phyloP scores from a whole-genome alignment of 129 eudicot species.

The Pulicaria dysenterica region DNA sequence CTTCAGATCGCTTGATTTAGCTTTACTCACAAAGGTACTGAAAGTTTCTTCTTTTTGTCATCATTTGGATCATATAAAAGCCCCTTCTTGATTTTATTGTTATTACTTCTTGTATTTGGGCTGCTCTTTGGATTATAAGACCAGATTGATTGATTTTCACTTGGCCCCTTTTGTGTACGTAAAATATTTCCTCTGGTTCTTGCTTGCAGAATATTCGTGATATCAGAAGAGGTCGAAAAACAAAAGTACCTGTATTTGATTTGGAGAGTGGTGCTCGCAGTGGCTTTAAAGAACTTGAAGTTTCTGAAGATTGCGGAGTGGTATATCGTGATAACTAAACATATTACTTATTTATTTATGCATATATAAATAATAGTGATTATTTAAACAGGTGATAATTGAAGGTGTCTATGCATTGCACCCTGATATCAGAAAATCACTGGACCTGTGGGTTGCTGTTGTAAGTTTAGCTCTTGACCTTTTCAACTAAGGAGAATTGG shows the following conservation, averaged over 20 bases:
- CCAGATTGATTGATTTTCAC: too few relatives aligned
- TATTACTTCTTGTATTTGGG: too few relatives aligned
- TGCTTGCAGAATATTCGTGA: slow-evolving; percentile 68
- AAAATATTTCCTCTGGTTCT: too few relatives aligned
- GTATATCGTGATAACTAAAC: slow-evolving; percentile 37
- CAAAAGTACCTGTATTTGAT: slow-evolving; percentile 84
- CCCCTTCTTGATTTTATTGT: too few relatives aligned
- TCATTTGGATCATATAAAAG: not conserved
- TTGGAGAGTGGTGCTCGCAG: slow-evolving; percentile 85
- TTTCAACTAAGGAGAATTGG: not conserved
- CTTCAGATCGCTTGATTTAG: slow-evolving; percentile 86
- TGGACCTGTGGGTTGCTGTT: slow-evolving; percentile 99
- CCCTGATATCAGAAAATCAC: slow-evolving; percentile 86
- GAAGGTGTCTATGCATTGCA: slow-evolving; percentile 99
- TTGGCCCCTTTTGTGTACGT: too few relatives aligned
- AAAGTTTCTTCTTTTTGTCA: slow-evolving; percentile 3
- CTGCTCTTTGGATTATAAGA: too few relatives aligned
- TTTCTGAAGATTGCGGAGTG: slow-evolving; percentile 96
- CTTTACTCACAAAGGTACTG: slow-evolving; percentile 81
- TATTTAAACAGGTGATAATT: slow-evolving; percentile 66
- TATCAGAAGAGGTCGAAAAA: slow-evolving; percentile 66
- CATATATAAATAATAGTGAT: slow-evolving; percentile 7
- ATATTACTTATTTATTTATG: not conserved
- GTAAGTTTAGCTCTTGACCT: slow-evolving; percentile 57
- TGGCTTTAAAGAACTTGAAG: slow-evolving; percentile 87